phyloP scores from a whole-genome alignment of 345 rosid species.

The Gossypium herbaceum region DNA sequence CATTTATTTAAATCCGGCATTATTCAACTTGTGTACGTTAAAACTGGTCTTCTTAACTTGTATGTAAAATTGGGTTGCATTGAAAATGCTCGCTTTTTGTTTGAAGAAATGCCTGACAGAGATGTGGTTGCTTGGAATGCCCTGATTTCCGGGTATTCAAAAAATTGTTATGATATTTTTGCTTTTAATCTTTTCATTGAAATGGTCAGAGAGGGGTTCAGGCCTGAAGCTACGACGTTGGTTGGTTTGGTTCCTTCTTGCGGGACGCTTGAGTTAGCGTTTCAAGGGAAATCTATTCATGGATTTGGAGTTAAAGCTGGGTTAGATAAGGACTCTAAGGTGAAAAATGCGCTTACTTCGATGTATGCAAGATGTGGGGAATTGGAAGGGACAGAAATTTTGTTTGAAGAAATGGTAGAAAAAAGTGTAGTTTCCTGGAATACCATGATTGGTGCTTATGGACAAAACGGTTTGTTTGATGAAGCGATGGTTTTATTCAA shows the following conservation, averaged over 20 bases:
- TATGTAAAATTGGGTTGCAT: slow-evolving; percentile 42
- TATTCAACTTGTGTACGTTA: slow-evolving; percentile 47
- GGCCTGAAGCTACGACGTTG: slow-evolving; percentile 46
- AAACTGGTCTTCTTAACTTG: slow-evolving; percentile 49
- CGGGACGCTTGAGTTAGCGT: slow-evolving; percentile 42
- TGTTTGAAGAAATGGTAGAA: slow-evolving; percentile 52
- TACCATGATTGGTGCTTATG: slow-evolving; percentile 67
- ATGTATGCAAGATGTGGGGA: slow-evolving; percentile 66
- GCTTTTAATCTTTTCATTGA: slow-evolving; percentile 45
- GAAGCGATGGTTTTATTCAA: slow-evolving; percentile 51
- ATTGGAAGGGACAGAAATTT: slow-evolving; percentile 43
- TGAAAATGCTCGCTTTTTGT: slow-evolving; percentile 37
- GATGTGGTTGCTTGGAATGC: slow-evolving; percentile 81
- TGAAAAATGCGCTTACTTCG: slow-evolving; percentile 49
- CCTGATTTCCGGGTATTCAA: slow-evolving; percentile 66
- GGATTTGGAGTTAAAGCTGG: slow-evolving; percentile 54
- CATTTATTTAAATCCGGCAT: slow-evolving; percentile 51
- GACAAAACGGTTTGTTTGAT: slow-evolving; percentile 47
- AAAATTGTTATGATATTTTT: slow-evolving; percentile 42
- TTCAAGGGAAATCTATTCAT: slow-evolving; percentile 63
- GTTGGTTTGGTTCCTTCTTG: slow-evolving; percentile 62
- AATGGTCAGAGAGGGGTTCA: slow-evolving; percentile 57
- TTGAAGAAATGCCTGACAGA: slow-evolving; percentile 63
- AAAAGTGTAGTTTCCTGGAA: slow-evolving; percentile 73
- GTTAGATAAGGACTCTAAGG: slow-evolving; percentile 46